Base-by-base conservation (phyloP, 2,329 filamentous ascomycete species). In the Diaporthe sp. region DNA sequence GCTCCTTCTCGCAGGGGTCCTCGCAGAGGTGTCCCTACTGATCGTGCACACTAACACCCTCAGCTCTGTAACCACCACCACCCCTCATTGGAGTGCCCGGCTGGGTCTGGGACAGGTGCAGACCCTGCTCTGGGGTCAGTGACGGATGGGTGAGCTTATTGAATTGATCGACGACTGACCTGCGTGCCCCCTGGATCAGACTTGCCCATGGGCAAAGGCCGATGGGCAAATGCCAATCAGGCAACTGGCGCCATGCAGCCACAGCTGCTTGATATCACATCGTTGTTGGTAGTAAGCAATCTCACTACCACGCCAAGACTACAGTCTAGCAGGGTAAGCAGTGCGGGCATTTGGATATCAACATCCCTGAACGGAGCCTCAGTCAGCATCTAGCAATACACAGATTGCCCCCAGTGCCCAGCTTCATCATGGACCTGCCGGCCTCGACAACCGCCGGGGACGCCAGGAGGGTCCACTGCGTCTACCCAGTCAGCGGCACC, bases 401-500 rank as follows among this genome's bases (percentile, higher is more conserved):
- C 4, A 1, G 15, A 17, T 25, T 22, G 17, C 17, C 3, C 13
- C 5, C 5, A 9, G 19, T 49, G 6, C 17, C 44, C 17, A 46
- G 17, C 44, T 49, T 22, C 44, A 22, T 10, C 28, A 37, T 58
- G 28, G 19, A 58, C 31, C 4, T 58, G 17, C 31, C 55, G 17
- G 55, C 55, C 55, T 37, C 7, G 55, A 31, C 13, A 0, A 9
- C 53, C 6, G 15, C 55, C 28, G 28, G 37, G 25, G 62, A 49
- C 7, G 44, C 62, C 15, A 68, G 49, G 42, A 31, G 62, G 25
- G 42, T 68, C 34, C 34, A 34, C 42, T 51, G 42, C 25, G 15
- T 68, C 62, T 68, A 68, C 42, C 25, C 62, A 28, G 39, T 51
- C 42, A 51, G 42, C 62, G 62, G 62, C 37, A 49, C 31, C 62